phyloP scores from a whole-genome alignment of 75 land plant genomes.

The Chamaecyparis obtusa region DNA sequence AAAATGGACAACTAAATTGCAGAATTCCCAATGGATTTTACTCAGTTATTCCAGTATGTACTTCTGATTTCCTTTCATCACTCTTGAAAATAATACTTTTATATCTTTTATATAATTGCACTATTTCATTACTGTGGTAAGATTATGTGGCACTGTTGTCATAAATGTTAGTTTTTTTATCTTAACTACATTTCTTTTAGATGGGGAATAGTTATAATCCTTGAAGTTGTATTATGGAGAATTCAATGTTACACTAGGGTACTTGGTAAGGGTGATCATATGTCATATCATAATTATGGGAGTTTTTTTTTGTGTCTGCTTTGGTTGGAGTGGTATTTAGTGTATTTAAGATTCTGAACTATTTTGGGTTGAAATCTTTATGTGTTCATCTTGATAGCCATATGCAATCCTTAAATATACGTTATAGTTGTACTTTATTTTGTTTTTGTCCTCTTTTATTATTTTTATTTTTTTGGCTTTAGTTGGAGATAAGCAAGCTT shows the following conservation, averaged over 20 bases:
- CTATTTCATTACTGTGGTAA: neutral
- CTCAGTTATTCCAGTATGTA: constrained; percentile 77
- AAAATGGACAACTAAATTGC: constrained; percentile 61
- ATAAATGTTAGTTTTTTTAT: neutral
- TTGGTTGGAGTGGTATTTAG: neutral
- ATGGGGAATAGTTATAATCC: neutral
- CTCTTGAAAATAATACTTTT: neutral
- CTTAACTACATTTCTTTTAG: neutral
- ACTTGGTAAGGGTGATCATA: neutral
- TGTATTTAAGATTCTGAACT: neutral
- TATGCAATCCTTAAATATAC: neutral
- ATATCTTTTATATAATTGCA: neutral
- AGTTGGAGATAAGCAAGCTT: neutral
- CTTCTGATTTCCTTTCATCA: neutral
- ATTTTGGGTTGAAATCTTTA: neutral
- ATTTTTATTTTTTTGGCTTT: neutral
- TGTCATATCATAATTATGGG: neutral
- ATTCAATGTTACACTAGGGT: neutral
- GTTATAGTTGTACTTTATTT: neutral
- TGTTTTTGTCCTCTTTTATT: neutral
- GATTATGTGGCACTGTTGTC: neutral
- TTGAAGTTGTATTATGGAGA: neutral
- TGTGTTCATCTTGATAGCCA: neutral
- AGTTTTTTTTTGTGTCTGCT: neutral
- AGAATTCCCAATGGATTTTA: constrained; percentile 90